Conservation (phyloP, 371 early-diverging fungal species). For the Mucor lusitanicus region DNA sequence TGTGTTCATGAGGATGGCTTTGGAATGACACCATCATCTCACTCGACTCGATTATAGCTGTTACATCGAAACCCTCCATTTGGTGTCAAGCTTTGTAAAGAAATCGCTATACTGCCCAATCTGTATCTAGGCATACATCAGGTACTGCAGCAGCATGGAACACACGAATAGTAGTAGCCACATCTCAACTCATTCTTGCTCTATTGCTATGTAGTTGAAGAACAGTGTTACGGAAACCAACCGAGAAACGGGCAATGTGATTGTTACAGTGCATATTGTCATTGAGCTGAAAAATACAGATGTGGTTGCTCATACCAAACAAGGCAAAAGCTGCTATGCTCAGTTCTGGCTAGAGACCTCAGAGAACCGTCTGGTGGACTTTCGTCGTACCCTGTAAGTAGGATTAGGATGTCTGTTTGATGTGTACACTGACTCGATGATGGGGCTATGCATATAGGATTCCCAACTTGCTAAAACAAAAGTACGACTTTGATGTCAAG, state of each 20-base stretch:
- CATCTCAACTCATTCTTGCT: not conserved
- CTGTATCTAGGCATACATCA: conserved; percentile 12
- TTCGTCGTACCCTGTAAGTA: conserved; percentile 42
- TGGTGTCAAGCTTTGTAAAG: conserved; percentile 23
- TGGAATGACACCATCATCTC: no score
- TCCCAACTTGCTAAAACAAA: conserved; percentile 24
- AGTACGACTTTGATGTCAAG: conserved; percentile 19
- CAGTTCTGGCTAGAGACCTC: conserved; percentile 37
- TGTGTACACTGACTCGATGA: not conserved
- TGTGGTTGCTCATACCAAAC: conserved; percentile 8
- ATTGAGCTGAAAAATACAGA: conserved; percentile 20
- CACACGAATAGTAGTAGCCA: not conserved
- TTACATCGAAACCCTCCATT: conserved; percentile 54
- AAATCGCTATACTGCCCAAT: conserved; percentile 1
- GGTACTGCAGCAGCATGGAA: not conserved
- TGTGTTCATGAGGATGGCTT: not conserved
- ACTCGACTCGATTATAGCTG: conserved; percentile 20
- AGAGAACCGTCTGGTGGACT: conserved; percentile 32
- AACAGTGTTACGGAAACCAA: not conserved
- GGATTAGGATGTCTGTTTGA: not conserved
- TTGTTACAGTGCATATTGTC: conserved; percentile 6
- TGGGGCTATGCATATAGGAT: conserved; percentile 15
- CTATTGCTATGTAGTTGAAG: not conserved
- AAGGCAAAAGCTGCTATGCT: conserved; percentile 31
- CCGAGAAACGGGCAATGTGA: not conserved